These are phyloP conservation scores for Elymus sibiricus DNA, from an alignment of 176 grass and related monocot species.

Conservation along the genomic window DNA sequence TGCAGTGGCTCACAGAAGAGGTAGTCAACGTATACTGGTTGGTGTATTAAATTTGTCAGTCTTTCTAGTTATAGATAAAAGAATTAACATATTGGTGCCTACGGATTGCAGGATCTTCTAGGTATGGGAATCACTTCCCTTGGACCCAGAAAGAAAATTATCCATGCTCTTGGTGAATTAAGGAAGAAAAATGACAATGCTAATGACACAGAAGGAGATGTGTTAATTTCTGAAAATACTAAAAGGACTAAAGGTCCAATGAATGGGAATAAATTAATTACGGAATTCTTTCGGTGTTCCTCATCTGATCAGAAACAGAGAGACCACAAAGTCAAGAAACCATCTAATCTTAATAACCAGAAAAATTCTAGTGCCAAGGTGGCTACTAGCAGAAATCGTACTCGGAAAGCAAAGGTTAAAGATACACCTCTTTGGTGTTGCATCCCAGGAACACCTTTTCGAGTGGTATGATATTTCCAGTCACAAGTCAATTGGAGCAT, in stretches of 20 bases:
- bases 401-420: conserved; percentile 54
- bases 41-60: not conserved
- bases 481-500: not conserved
- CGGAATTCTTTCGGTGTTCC: conserved; percentile 68
- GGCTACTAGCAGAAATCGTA: conserved; percentile 30
- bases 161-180: conserved; percentile 59
- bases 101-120: conserved; percentile 72
- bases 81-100: conserved; percentile 29
- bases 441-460: conserved; percentile 90
- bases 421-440: conserved; percentile 80
- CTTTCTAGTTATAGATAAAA: not conserved
- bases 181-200: conserved; percentile 50
- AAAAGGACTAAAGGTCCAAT: conserved; percentile 43
- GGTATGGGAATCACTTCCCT: conserved; percentile 76
- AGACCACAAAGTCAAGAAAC: conserved; percentile 22
- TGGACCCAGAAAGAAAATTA: conserved; percentile 89
- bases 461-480: conserved; percentile 62
- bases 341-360: conserved; percentile 33
- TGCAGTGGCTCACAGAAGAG: conserved; percentile 94
- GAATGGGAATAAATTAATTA: conserved; percentile 89
- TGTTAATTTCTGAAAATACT: conserved; percentile 35
- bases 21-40: not conserved
- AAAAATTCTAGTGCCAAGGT: conserved; percentile 41
- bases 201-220: conserved; percentile 31
- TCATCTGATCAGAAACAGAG: conserved; percentile 41